Evolutionary conservation across 768 basidiomycete genomes (phyloP).

Genomic region (Suillus placidus): DNA sequence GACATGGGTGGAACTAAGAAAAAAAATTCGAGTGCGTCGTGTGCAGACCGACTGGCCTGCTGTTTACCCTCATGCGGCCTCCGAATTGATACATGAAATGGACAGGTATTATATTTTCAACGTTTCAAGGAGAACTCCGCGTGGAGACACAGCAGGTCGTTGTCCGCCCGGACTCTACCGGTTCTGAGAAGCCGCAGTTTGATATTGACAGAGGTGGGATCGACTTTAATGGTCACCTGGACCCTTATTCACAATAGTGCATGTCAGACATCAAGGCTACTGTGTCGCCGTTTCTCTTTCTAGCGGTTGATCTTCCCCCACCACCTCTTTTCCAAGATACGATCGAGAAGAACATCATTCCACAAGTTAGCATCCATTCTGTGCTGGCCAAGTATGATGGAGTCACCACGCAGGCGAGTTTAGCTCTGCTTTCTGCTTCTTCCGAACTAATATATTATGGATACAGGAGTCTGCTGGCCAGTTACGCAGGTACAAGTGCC

Average conservation of each 20-base stretch:
- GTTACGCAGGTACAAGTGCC: conserved; percentile 88
- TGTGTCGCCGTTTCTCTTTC: conserved; percentile 91
- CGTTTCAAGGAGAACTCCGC: conserved; percentile 93
- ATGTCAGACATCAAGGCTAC: conserved; percentile 78
- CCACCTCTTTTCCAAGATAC: conserved; percentile 97
- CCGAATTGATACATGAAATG: conserved; percentile 20
- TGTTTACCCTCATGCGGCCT: conserved; percentile 10
- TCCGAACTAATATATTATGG: conserved; percentile 12
- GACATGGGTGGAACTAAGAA: conserved; percentile 96
- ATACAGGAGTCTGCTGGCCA: conserved; percentile 80
- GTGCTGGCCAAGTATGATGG: conserved; percentile 96
- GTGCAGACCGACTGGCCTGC: conserved; percentile 3
- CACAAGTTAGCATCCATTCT: conserved; percentile 90
- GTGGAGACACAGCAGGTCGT: conserved; percentile 94
- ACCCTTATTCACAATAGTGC: conserved; percentile 26
- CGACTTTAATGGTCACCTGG: conserved; percentile 9
- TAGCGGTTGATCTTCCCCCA: conserved; percentile 94
- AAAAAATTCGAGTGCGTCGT: conserved; percentile 78
- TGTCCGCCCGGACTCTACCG: conserved; percentile 74
- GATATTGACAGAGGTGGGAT: conserved; percentile 88
- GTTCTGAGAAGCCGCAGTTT: conserved; percentile 84
- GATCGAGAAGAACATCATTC: conserved; percentile 98
- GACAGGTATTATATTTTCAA: conserved; percentile 85
- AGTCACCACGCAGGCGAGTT: conserved; percentile 75
- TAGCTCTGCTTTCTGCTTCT: conserved; percentile 22